Base-by-base conservation (phyloP, 1,284 basidiomycete species). In the Moesziomyces antarcticus region DNA sequence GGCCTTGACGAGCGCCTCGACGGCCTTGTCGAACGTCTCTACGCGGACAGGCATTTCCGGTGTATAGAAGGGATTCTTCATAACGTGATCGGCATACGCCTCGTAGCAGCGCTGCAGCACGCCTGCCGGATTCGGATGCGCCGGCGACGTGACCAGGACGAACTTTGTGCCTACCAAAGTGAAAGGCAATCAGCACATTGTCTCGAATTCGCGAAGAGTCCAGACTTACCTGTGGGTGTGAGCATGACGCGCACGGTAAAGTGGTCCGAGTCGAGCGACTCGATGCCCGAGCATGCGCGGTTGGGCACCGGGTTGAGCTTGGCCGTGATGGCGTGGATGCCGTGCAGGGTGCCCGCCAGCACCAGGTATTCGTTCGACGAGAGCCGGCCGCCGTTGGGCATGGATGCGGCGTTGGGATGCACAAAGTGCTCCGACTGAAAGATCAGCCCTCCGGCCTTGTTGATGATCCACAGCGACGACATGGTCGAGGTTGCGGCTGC, bases 1-100 rank as follows among this genome's bases (percentile, higher is more conserved):
- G 8, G 53, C 47, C 51, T 73, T 79, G 49, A 80, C 59, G 3
- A 82, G 50, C n/a, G 44, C 45, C 37, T 79, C 75, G 18, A 82
- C 56, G 89, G 87, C 73, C 13, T 72, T 86, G 81, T 99, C 96
- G 81, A 99, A 99, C 10, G 89, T 90, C 77, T 94, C 92, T 53
- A 89, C 92, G 50, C 96, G 90, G 75, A 99, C 96, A 1, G 97
- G 97, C 96, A 99, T 99, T 85, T 99, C 97, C 25, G 92, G 92
- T 4, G 94, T 97, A 84, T 99, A 94, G 86, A 99, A 99, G 1
- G 97, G 97, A 82, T 98, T 98, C 88, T 99, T 98, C 94, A 97
- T 97, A 56, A 97, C 94, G 5, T 92, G 90, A 82, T 97, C 95
- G 2, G 93, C 88, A 86, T 95, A 97, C 16, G 89, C 89, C 84